A percentile compares a stretch with the other conserved stretches of the same genome.
phyloP scores from a whole-genome alignment of 78 protist genomes.

The Dictyostelium brefeldianum region DNA sequence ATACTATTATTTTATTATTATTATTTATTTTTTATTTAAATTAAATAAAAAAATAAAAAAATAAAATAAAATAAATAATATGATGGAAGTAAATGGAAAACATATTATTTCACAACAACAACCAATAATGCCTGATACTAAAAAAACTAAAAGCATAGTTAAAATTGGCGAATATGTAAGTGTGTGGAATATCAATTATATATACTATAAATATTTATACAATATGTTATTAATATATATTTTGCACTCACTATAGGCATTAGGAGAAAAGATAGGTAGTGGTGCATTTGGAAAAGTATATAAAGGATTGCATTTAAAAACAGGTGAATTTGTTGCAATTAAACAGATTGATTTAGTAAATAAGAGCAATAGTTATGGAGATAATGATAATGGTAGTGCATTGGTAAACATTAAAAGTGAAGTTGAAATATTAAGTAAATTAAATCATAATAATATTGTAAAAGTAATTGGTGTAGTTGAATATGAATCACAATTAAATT shows the following conservation, averaged over 20 bases:
- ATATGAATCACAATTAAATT: constrained; percentile 56
- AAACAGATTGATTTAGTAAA: constrained; percentile 40
- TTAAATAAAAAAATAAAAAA: neutral
- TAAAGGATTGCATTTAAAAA: constrained; percentile 73
- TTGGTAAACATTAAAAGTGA: constrained; percentile 36
- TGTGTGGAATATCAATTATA: neutral
- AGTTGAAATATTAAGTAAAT: constrained; percentile 57
- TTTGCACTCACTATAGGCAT: neutral
- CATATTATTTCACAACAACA: neutral
- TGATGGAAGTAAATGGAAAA: constrained; percentile 3
- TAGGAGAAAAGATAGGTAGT: constrained; percentile 81
- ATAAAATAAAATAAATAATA: neutral
- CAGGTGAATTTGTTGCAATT: constrained; percentile 84
- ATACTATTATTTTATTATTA: too few relatives aligned
- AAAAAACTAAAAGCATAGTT: constrained; percentile 18
- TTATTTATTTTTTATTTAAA: neutral
- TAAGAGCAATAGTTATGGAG: neutral
- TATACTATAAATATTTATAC: too few relatives aligned
- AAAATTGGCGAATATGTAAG: constrained; percentile 79
- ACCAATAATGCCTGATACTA: constrained; percentile 23
- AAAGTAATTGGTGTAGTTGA: constrained; percentile 73
- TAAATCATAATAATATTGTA: constrained; percentile 75
- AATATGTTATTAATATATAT: too few relatives aligned
- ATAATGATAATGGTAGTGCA: constrained; percentile 33
- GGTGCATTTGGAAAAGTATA: constrained; percentile 80